Conservation (phyloP, 306 rosid species). For the Acacia crassicarpa region DNA sequence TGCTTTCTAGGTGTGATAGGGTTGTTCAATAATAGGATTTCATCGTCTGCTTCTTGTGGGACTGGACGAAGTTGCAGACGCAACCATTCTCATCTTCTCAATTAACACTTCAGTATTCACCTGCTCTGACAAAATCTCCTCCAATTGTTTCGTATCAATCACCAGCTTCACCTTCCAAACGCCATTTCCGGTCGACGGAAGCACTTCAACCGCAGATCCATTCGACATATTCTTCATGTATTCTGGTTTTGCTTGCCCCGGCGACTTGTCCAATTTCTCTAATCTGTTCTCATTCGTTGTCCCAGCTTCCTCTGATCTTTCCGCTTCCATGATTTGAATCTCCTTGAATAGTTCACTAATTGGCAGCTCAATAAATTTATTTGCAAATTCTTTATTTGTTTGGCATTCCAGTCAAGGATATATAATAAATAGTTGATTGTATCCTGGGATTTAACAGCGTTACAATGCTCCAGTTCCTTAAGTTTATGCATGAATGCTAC, state of each 20-base stretch:
- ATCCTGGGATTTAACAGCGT: too few relatives aligned
- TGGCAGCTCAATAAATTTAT: too few relatives aligned
- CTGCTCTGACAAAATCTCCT: conserved; percentile 64
- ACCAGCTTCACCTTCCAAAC: conserved; percentile 69
- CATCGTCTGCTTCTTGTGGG: conserved; percentile 39
- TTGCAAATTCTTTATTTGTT: too few relatives aligned
- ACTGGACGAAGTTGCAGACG: conserved; percentile 45
- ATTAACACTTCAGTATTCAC: conserved; percentile 63
- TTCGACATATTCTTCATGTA: conserved; percentile 45
- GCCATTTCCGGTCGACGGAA: conserved; percentile 56
- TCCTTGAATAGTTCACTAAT: too few relatives aligned
- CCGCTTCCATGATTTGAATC: background rate
- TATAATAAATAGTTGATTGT: too few relatives aligned
- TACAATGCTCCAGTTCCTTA: too few relatives aligned
- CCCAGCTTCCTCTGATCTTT: background rate
- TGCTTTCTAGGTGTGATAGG: too few relatives aligned
- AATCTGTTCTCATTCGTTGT: background rate
- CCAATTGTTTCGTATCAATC: conserved; percentile 59
- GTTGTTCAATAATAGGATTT: too few relatives aligned
- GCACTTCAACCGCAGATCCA: conserved; percentile 55
- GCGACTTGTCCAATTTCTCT: background rate
- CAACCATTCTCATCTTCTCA: conserved; percentile 73
- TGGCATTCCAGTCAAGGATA: too few relatives aligned
- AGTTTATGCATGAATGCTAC: too few relatives aligned
- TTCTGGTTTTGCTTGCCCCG: conserved; percentile 24